Conservation (phyloP, 345 rosid species). For the Anastatica hierochuntica region DNA sequence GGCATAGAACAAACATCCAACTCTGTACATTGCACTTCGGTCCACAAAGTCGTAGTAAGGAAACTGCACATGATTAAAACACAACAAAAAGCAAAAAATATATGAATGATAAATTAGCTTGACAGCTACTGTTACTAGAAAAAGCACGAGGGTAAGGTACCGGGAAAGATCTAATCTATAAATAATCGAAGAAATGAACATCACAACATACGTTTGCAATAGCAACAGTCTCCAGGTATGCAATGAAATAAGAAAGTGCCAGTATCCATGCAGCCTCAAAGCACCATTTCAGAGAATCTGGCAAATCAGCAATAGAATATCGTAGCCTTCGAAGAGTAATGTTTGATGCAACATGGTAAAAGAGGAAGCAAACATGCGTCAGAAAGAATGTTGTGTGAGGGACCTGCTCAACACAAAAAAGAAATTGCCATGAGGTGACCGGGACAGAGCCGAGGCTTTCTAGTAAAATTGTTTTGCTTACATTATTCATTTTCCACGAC, state of each 20-base stretch:
- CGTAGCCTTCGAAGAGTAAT: constrained; percentile 82
- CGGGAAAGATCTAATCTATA: no score
- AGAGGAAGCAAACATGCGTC: constrained; percentile 87
- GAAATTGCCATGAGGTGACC: neutral
- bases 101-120: no score
- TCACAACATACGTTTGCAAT: constrained; percentile 84
- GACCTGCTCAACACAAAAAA: constrained; percentile 43
- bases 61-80: constrained; percentile 61
- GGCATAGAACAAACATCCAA: constrained; percentile 94
- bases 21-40: constrained; percentile 88
- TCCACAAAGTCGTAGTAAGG: constrained; percentile 94
- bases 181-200: no score
- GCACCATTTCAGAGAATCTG: constrained; percentile 53
- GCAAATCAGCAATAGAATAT: constrained; percentile 55
- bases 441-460: neutral
- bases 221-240: constrained; percentile 90
- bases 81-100: no score
- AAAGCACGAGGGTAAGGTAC: no score
- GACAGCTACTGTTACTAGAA: no score
- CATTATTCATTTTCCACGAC: constrained; percentile 97
- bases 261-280: constrained; percentile 81
- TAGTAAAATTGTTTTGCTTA: constrained; percentile 26
- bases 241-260: constrained; percentile 87
- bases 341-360: constrained; percentile 87
- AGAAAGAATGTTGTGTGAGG: constrained; percentile 96